Evolutionary conservation across 73 alveolate genomes (phyloP), one percentile per base, ranked within the genome.

Genomic region (Durusdinium trenchii): DNA sequence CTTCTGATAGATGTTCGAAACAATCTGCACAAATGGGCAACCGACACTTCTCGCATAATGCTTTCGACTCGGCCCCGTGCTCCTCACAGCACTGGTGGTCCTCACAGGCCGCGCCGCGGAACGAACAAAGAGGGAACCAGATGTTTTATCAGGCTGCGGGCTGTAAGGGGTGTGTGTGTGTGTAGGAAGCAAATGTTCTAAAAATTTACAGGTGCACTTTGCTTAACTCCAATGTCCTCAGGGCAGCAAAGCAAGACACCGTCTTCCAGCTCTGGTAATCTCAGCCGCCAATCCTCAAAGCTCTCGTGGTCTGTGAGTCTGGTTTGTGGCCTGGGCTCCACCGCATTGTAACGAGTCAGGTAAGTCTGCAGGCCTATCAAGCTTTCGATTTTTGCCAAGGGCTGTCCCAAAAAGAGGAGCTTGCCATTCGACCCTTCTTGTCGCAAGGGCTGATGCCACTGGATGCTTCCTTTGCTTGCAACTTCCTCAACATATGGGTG

Each of bases 221-320:
- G n/a, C n/a, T n/a, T n/a, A n/a, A n/a, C n/a, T n/a, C n/a, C 61
- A 6, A 4, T 28, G 62, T 32, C 96, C 75, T 89, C 96, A 38
- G 96, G 85, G 35, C 83, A 62, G 96, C 83, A 62, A 0, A 64
- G 86, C 69, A 64, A 20, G 12, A 46, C 62, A 30, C 82, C 95
- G 38, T 73, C 89, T 4, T 90, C 97, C 60, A 78, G 87, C 2
- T 78, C 87, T 1, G 87, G 86, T n/a, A 90, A 60, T 40, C 36
- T n/a, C 52, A 69, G 48, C 26, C 76, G 87, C 97, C 97, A 90
- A 46, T 51, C 52, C 50, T 76, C 76, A n/a, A 89, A 89, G 86
- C 23, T 71, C n/a, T 89, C 96, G 42, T 52, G 42, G 69, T 61
- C 81, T 26, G 96, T 89, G 46, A 89, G 85, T 85, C 42, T 62